Evolutionary conservation across 2,329 filamentous ascomycete species (phyloP).

Genomic region (Penicillium glabrum): DNA sequence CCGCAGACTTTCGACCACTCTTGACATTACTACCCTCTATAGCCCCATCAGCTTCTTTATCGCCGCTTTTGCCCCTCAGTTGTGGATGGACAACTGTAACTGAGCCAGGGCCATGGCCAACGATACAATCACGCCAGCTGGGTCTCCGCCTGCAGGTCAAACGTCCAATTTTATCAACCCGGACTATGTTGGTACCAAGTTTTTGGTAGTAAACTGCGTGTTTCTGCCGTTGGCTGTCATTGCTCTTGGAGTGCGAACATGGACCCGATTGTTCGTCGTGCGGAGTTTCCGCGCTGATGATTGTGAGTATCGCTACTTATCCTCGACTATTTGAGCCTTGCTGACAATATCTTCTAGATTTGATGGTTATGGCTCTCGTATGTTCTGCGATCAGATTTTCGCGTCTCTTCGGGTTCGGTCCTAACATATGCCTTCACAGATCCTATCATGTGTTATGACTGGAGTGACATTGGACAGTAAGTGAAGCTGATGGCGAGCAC

Average conservation of each 20-base stretch:
- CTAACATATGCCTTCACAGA: slow-evolving; percentile 5
- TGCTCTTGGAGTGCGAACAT: slow-evolving; percentile 21
- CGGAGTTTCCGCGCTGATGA: slow-evolving; percentile 28
- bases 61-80: not conserved
- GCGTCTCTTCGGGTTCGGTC: not conserved
- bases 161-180: slow-evolving; percentile 30
- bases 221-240: slow-evolving; percentile 26
- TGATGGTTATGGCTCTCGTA: slow-evolving; percentile 27
- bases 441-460: slow-evolving; percentile 22
- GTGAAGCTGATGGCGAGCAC: not conserved
- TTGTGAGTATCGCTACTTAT: slow-evolving; percentile 18
- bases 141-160: slow-evolving; percentile 25
- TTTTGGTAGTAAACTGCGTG: slow-evolving; percentile 28
- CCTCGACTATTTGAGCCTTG: not conserved
- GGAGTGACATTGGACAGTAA: slow-evolving; percentile 25
- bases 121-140: slow-evolving; percentile 21
- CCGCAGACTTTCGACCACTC: not conserved
- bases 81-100: not conserved
- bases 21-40: not conserved
- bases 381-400: not conserved
- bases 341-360: slow-evolving; percentile 7
- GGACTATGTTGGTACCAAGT: slow-evolving; percentile 19
- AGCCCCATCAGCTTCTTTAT: not conserved
- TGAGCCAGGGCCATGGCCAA: slow-evolving; percentile 15
- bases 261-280: slow-evolving; percentile 28